Evolutionary conservation across 208 protist genomes (phyloP).

Genomic region (Jaenimonas drosophilae): DNA sequence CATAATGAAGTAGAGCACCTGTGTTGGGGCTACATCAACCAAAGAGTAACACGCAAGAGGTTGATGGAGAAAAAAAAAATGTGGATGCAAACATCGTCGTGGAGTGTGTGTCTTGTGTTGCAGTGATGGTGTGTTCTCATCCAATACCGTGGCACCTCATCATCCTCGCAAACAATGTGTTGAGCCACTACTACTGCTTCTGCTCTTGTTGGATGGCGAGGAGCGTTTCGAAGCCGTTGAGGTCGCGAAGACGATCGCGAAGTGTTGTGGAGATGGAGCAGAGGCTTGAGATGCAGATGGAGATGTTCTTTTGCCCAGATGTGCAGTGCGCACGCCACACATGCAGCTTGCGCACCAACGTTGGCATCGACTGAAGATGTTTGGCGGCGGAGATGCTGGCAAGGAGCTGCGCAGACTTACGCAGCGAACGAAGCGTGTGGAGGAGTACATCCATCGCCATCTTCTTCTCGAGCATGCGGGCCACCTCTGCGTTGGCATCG

Average conservation of each 20-base stretch:
- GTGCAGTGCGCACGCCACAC: conserved; percentile 3
- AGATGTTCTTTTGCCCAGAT: conserved; percentile 22
- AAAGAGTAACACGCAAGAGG: not conserved
- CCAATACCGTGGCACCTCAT: not conserved
- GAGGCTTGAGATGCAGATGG: conserved; percentile 20
- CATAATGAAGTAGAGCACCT: too few species aligned
- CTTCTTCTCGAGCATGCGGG: not conserved
- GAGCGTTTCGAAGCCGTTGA: conserved; percentile 40
- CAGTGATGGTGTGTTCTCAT: not conserved
- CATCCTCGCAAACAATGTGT: not conserved
- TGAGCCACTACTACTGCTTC: not conserved
- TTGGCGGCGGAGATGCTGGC: conserved; percentile 3
- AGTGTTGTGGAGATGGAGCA: conserved; percentile 10
- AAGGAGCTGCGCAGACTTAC: conserved; percentile 6
- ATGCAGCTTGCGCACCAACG: conserved; percentile 7
- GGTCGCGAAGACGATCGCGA: conserved; percentile 17
- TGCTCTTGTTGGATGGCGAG: conserved; percentile 15
- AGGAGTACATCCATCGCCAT: conserved; percentile 18
- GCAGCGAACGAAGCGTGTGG: conserved; percentile 9
- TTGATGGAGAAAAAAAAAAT: not conserved
- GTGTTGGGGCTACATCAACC: too few species aligned
- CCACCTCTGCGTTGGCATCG: not conserved
- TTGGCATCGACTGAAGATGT: conserved; percentile 3
- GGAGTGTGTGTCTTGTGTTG: not conserved
- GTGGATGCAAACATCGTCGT: not conserved